Evolutionary conservation across 2,329 filamentous ascomycete species (phyloP), one percentile per base, ranked within the genome.

Genomic region (Pestalotiopsis sp.): DNA sequence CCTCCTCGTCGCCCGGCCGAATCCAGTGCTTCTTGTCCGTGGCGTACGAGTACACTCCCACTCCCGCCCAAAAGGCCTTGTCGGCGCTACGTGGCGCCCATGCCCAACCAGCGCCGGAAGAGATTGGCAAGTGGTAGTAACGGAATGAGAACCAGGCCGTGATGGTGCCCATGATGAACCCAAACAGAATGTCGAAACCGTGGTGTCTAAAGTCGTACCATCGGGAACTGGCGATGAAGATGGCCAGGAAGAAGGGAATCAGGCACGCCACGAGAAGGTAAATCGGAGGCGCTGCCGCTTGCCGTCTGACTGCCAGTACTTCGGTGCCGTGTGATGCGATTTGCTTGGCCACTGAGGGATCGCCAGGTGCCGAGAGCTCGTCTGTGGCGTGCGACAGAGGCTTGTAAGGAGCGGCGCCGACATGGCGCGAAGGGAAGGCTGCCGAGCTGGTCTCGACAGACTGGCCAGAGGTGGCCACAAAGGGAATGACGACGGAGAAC

Each of bases 141-240:
- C 92, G 86, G 83, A 97, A 97, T 3, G 91, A 88, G 73, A 95
- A 90, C 77, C 91, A 90, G 23, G 93, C 88, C 49, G 88, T 88
- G 59, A 90, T 80, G 14, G 91, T 86, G 9, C 95, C 95, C 70
- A 98, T 92, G 13, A 92, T 72, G 67, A 91, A 92, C n/a, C 95
- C 95, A 71, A 92, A 93, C 2, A 98, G 81, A 72, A 98, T 93
- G 72, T 98, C 95, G 78, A 97, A 95, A n/a, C 91, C 94, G 78
- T 95, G 93, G 79, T 98, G 95, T 52, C 93, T 90, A 82, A 91
- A 97, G 79, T 98, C 91, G 69, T 91, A 94, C 87, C 92, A 98
- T 12, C 95, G 92, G 1, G 93, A 95, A 36, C 91, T 89, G n/a
- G 91, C 87, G 71, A 98, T 92, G 82, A 94, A 97, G 71, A 94